Evolutionary conservation across 2,329 filamentous ascomycete species (phyloP).

Genomic region (Sclerotinia nivalis): DNA sequence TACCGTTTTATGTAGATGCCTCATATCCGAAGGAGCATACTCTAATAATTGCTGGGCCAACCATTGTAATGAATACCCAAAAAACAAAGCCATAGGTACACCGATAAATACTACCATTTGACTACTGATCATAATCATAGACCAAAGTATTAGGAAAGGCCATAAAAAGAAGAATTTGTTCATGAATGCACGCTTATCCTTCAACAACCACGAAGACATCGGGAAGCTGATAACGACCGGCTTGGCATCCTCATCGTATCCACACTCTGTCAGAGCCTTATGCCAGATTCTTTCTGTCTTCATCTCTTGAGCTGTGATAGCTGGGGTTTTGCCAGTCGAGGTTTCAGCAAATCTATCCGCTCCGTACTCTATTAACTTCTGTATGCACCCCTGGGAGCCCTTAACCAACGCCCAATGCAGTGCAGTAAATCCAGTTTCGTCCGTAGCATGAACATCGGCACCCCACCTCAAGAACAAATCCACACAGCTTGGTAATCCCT

Average conservation of each 20-base stretch:
- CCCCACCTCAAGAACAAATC: slow-evolving; percentile 94
- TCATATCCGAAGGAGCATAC: slow-evolving; percentile 85
- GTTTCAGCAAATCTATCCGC: slow-evolving; percentile 91
- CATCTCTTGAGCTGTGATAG: slow-evolving; percentile 83
- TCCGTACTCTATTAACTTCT: slow-evolving; percentile 94
- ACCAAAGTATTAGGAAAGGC: slow-evolving; percentile 76
- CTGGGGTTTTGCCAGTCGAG: slow-evolving; percentile 84
- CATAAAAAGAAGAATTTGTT: slow-evolving; percentile 86
- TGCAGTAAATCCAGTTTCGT: slow-evolving; percentile 92
- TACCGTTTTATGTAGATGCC: slow-evolving; percentile 85
- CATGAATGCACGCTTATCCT: slow-evolving; percentile 76
- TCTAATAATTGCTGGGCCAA: slow-evolving; percentile 74
- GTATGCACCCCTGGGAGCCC: slow-evolving; percentile 82
- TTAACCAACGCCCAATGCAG: slow-evolving; percentile 97
- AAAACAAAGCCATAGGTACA: slow-evolving; percentile 67
- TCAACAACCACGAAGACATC: slow-evolving; percentile 67
- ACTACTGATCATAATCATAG: slow-evolving; percentile 70
- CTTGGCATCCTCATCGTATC: slow-evolving; percentile 78
- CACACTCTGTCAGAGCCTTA: slow-evolving; percentile 77
- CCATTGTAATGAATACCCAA: slow-evolving; percentile 73
- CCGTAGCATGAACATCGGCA: slow-evolving; percentile 84
- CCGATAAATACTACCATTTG: slow-evolving; percentile 73
- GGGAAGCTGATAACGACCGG: slow-evolving; percentile 70
- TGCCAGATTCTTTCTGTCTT: slow-evolving; percentile 83
- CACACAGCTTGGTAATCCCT: slow-evolving; percentile 89